Percentiles rank a stretch among this genome's conserved stretches.
Evolutionary conservation across 805 yeast genomes (phyloP).

Genomic region (Nakazawaea sp.): DNA sequence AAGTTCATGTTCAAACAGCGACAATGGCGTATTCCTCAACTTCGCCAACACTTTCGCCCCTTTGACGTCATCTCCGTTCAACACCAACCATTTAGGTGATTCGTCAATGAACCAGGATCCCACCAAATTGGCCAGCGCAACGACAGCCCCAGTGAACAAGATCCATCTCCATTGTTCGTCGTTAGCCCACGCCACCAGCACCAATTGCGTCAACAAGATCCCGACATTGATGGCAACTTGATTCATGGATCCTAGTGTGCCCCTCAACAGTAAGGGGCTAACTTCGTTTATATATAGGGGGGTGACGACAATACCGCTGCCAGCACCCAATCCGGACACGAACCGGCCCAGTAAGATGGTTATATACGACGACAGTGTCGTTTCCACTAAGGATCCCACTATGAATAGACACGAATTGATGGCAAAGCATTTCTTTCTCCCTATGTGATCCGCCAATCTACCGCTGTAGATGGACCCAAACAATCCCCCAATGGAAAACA

Average conservation of each 20-base stretch:
- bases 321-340: constrained; percentile 81
- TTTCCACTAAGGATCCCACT: constrained; percentile 59
- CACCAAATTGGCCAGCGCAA: constrained; percentile 45
- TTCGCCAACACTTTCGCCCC: constrained; percentile 22
- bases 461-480: constrained; percentile 70
- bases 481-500: constrained; percentile 81
- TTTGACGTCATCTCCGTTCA: constrained; percentile 30
- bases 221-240: constrained; percentile 86
- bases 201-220: constrained; percentile 68
- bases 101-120: constrained; percentile 47
- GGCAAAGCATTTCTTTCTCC: constrained; percentile 44
- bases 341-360: constrained; percentile 61
- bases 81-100: constrained; percentile 77
- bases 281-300: constrained; percentile 80
- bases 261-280: constrained; percentile 61
- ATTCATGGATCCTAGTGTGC: constrained; percentile 81
- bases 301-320: constrained; percentile 77
- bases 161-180: constrained; percentile 67
- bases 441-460: constrained; percentile 52
- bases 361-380: constrained; percentile 34
- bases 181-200: constrained; percentile 66
- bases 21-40: constrained; percentile 26
- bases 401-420: constrained; percentile 44
- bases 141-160: constrained; percentile 49
- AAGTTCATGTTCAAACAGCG: constrained; percentile 17